Conservation (phyloP, 306 rosid genomes). For the Quercus gilva region DNA sequence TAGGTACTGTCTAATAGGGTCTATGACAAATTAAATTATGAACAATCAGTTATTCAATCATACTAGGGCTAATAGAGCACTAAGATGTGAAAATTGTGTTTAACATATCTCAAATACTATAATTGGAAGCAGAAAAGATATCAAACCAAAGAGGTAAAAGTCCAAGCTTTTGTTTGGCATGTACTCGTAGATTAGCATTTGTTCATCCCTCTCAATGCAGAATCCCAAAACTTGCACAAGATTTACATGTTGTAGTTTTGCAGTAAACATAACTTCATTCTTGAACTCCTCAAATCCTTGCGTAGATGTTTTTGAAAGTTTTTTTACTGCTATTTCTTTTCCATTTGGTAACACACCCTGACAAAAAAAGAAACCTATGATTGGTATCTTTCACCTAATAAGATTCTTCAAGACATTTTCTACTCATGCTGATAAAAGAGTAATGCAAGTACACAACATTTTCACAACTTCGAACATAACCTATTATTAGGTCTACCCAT, state of each 20-base stretch:
- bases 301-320: conserved; percentile 39
- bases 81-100: not conserved
- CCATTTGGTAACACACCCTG: conserved; percentile 35
- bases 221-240: conserved; percentile 38
- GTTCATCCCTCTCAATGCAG: conserved; percentile 32
- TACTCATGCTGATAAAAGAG: not conserved
- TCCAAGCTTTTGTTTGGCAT: conserved; percentile 54
- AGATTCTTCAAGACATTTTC: not conserved
- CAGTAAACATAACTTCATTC: conserved; percentile 45
- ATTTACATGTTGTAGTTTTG: conserved; percentile 50
- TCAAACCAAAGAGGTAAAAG: conserved; percentile 37
- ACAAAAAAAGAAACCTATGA: not conserved
- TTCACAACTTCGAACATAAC: too few relatives aligned
- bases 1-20: not conserved
- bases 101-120: not conserved
- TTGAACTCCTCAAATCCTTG: conserved; percentile 53
- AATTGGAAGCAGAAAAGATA: not conserved
- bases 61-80: not conserved
- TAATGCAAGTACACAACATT: too few relatives aligned
- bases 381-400: not conserved
- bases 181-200: conserved; percentile 45
- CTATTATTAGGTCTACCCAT: too few relatives aligned
- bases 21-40: not conserved
- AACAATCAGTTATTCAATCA: too few relatives aligned
- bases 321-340: conserved; percentile 44